Percentiles rank a stretch among this genome's conserved stretches.
Conservation (phyloP, 208 protist species). For the Leptomonas pyrrhocoris region DNA sequence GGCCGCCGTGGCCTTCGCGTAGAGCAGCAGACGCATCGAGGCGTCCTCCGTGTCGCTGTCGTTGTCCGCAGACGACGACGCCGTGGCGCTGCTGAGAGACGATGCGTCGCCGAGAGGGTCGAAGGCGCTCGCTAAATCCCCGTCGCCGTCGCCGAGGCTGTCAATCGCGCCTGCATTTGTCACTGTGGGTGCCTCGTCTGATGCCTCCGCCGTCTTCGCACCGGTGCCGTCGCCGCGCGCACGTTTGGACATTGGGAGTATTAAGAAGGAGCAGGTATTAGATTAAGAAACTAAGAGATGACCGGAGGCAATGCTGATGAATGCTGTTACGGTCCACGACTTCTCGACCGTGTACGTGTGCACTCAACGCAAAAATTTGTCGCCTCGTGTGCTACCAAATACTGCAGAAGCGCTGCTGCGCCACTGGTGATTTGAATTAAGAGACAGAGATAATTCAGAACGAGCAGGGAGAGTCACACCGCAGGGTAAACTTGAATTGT, state of each 20-base stretch:
- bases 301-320: neutral
- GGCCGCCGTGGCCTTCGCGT: conserved; percentile 48
- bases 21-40: conserved; percentile 47
- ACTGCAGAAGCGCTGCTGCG: no score
- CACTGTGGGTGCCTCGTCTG: neutral
- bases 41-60: conserved; percentile 42
- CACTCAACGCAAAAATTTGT: no score
- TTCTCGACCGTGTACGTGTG: no score
- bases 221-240: conserved; percentile 4
- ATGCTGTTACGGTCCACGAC: neutral
- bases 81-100: conserved; percentile 14
- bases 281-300: neutral
- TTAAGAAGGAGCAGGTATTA: neutral
- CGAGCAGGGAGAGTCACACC: no score
- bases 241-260: conserved; percentile 22
- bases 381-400: no score
- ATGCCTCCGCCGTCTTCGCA: neutral
- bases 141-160: neutral
- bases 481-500: no score
- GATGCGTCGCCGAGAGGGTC: conserved; percentile 15
- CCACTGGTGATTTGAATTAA: no score
- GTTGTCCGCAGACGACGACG: conserved; percentile 17
- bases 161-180: neutral
- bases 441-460: no score
- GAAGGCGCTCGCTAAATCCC: neutral